These are phyloP conservation scores for Gastrolobium bilobum DNA, from an alignment of 306 rosid species.

Conservation along the genomic window DNA sequence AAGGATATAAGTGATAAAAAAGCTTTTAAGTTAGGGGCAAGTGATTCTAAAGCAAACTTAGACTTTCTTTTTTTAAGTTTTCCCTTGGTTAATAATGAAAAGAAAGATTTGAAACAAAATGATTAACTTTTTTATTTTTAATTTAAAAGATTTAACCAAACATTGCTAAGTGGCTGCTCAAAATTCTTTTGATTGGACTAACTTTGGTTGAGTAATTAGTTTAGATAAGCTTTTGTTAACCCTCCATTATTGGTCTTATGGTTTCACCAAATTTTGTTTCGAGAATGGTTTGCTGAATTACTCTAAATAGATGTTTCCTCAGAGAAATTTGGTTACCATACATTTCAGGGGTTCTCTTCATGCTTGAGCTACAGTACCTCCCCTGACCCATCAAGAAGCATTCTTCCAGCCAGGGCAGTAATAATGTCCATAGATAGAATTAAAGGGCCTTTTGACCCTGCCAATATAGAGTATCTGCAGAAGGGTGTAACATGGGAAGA, in stretches of 20 bases:
- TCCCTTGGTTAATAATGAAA: too few relatives aligned
- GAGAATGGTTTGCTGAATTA: neutral
- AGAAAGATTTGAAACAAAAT: neutral
- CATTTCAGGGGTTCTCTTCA: slow-evolving; percentile 86
- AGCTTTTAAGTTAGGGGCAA: too few relatives aligned
- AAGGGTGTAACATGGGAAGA: slow-evolving; percentile 75
- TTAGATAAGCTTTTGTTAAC: neutral
- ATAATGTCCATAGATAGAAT: slow-evolving; percentile 74
- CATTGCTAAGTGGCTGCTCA: neutral
- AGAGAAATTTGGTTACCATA: neutral
- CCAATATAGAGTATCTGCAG: slow-evolving; percentile 71
- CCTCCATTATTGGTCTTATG: neutral
- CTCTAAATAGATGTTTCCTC: neutral
- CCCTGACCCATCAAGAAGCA: slow-evolving; percentile 79
- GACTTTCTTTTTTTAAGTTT: too few relatives aligned
- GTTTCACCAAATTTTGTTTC: neutral
- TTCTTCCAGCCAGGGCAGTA: slow-evolving; percentile 80
- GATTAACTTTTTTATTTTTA: neutral
- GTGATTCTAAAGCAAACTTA: too few relatives aligned
- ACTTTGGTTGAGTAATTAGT: neutral
- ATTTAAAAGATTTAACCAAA: neutral
- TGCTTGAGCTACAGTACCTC: slow-evolving; percentile 78
- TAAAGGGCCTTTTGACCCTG: slow-evolving; percentile 90
- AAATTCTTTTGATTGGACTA: neutral
- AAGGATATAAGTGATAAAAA: too few relatives aligned